Base-by-base conservation (phyloP, 2,329 filamentous ascomycete genomes). In the Aspergillus fructus region DNA sequence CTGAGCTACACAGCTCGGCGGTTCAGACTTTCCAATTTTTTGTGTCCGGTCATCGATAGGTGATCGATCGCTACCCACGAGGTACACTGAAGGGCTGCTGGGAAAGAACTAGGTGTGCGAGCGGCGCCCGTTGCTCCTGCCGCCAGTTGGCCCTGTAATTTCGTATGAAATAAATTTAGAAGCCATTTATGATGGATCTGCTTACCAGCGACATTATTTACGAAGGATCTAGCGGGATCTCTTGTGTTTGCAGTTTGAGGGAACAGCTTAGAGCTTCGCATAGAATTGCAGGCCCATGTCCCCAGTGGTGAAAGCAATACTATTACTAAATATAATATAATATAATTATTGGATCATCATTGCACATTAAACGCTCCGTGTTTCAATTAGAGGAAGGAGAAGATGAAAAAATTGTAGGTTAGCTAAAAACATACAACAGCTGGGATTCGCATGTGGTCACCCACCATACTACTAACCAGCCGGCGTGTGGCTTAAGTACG, bases 401-500 rank as follows among this genome's bases (percentile, higher is more conserved):
- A 13, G 24, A 11, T 8, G 8, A 15, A 34, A 49, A 39, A 40
- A 39, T 30, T 3, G 11, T 12, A 6, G 13, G 24, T 19, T 2
- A 19, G 19, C 19, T 23, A 49, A 39, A 52, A 51, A 56, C 54
- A 56, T 56, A 56, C 48, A 47, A 56, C 54, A 56, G 54, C 33
- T 34, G 48, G 54, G 47, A 56, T 56, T 56, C 47, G 47, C 54
- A 56, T 56, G 53, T 55, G 53, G 53, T 55, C 53, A 55, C 53
- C 53, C 46, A 55, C 52, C 52, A 55, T 55, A 55, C 47, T 56
- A 56, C 48, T 56, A 56, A 56, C 54, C 40, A 43, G 30, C 52
- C 52, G 52, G 52, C 52, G 45, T 55, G 52, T 55, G 52, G 49
- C 50, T 58, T 58, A 54, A 58, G 50, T 58, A 58, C 50, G 50